Evolutionary conservation across 768 basidiomycete species (phyloP), one percentile per base, ranked within the genome.

Genomic region (Auriculariales sp.): DNA sequence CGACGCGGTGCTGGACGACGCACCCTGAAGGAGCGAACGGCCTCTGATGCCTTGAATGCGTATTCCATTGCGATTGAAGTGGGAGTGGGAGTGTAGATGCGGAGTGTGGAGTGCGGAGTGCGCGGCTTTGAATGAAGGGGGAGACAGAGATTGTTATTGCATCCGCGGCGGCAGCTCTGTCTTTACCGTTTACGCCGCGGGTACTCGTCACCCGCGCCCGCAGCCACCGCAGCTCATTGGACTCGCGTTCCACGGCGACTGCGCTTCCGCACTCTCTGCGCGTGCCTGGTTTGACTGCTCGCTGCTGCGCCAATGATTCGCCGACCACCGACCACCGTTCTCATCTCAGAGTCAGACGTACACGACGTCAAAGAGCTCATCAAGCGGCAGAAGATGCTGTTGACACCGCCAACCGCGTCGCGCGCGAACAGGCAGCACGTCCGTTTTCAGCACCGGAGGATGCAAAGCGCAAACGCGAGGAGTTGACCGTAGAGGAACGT

Each of bases 321-420:
- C 46, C 72, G 86, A 46, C 71, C 73, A 19, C 85, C 87, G 4
- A 86, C 86, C 1, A 71, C 83, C 49, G 83, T 90, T 54, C 74
- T 73, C 27, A 78, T 90, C 76, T 76, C 69, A 53, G 85, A 88
- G 61, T 62, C 70, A 19, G 87, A 89, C 61, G 80, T 90, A 27
- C 81, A 88, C 66, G 84, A 86, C 53, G 69, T 88, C 34, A 77
- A 84, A 34, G 76, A 80, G 46, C 62, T 80, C 58, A 68, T 73
- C 17, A 57, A 77, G 32, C 58, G 56, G 32, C 60, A 58, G 51
- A 64, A 62, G 53, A 55, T 9, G 58, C 56, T 9, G 54, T 19
- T 53, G 4, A 49, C 53, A 24, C 51, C 46, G 19, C 22, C 42
- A 45, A 48, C 56, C 27, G 19, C 42, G 32, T 24, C 51, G 17